Conservation (phyloP, 108 stramenopile species). For the Epithemia pelagica region DNA sequence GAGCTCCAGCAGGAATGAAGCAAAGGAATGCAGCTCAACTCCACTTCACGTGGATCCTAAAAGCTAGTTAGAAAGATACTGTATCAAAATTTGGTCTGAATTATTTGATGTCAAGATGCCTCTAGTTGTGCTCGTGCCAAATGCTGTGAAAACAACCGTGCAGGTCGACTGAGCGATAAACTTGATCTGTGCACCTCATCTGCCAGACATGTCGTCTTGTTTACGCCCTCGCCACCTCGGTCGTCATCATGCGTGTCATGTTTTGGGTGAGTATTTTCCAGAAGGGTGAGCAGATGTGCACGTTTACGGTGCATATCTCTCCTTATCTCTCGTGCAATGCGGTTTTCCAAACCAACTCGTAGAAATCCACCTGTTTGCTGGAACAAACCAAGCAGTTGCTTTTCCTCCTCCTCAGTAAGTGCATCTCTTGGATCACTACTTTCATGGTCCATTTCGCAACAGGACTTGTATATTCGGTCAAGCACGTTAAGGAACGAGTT, state of each 20-base stretch:
- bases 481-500: neutral
- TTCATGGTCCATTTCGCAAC: neutral
- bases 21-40: too few species aligned
- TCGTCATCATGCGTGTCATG: too few species aligned
- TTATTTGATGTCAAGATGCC: too few species aligned
- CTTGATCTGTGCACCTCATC: neutral
- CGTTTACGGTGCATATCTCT: neutral
- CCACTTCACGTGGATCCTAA: too few species aligned
- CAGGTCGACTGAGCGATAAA: neutral
- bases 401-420: neutral
- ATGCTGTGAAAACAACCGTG: neutral
- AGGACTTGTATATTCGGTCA: neutral
- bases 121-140: neutral
- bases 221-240: too few species aligned
- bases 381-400: neutral
- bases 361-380: neutral
- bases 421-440: neutral
- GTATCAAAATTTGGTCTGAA: too few species aligned
- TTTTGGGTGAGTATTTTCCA: too few species aligned
- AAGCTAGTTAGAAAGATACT: too few species aligned
- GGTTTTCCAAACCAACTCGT: neutral
- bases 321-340: neutral
- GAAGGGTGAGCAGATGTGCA: neutral
- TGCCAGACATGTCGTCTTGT: neutral
- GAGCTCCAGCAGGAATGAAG: too few species aligned